Base-by-base conservation (phyloP, 1,284 basidiomycete genomes). In the Ceratobasidium sp. region DNA sequence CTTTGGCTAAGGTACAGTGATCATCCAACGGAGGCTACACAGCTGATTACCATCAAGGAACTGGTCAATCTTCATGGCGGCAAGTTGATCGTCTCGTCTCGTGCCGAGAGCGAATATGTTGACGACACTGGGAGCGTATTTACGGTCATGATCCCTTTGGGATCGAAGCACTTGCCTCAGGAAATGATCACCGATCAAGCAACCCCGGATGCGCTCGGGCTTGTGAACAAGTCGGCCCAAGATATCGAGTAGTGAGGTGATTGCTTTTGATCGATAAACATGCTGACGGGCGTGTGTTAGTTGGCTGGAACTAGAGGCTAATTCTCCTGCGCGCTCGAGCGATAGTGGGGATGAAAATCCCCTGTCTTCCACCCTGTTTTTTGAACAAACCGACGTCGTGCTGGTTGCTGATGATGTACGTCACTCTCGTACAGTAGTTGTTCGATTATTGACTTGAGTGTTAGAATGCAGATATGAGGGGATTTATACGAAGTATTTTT, bases 51-150 rank as follows among this genome's bases (percentile, higher is more conserved):
- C 29, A 38, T 27, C 31, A 50, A 56, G 72, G 75, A 77, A 65
- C 75, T 77, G n/a, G 75, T 77, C 50, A 74, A 72, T 47, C 71
- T 77, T 10, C 77, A 77, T 62, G 73, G 74, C 13, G 77, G 77
- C 1, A 69, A 45, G 15, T 3, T 45, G 43, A 6, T 22, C 43
- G 43, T 45, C 3, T 6, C 15, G 5, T 45, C 43, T 45, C 43
- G 15, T n/a, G 43, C 43, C 22, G 43, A 45, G 15, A 45, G 17
- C 5, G 43, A 45, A 15, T 22, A 45, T 45, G 3, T 22, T 4
- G 43, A 17, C 3, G 13, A 45, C 4, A 3, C 13, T 4, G 43
- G 43, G 3, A 45, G 43, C 13, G 13, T 6, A 3, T 45, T 45
- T 45, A 45, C 43, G 5, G 43, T 45, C 4, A 3, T 22, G 43